Evolutionary conservation across 768 basidiomycete species (phyloP).

Genomic region (Russula dissimulans): DNA sequence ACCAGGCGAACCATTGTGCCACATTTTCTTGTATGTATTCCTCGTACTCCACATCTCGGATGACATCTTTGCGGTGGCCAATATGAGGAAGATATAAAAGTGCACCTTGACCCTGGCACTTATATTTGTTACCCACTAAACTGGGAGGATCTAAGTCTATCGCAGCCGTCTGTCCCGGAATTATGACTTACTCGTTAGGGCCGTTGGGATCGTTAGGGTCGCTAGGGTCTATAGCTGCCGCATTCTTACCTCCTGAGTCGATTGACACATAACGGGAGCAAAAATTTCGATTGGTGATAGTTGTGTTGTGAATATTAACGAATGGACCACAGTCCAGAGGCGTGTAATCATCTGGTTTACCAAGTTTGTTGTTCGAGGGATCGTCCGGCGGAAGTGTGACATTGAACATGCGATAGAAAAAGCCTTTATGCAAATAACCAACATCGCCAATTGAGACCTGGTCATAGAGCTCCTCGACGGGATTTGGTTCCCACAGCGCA

Average conservation of each 20-base stretch:
- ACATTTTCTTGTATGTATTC: background rate
- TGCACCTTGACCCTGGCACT: background rate
- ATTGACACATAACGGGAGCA: too few relatives aligned
- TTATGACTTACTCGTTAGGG: background rate
- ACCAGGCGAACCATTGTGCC: background rate
- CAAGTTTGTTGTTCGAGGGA: background rate
- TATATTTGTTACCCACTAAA: background rate
- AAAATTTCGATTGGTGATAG: background rate
- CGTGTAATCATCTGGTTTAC: background rate
- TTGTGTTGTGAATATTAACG: background rate
- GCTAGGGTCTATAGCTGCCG: background rate
- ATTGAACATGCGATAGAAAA: conserved; percentile 8
- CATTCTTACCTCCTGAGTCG: background rate
- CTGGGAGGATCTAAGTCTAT: background rate
- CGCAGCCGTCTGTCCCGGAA: background rate
- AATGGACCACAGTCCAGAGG: background rate
- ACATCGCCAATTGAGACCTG: conserved; percentile 17
- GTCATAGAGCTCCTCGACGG: conserved; percentile 1
- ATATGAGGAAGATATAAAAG: background rate
- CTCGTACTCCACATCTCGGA: background rate
- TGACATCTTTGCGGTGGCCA: background rate
- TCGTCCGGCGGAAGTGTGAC: background rate
- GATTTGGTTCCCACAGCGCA: conserved; percentile 17
- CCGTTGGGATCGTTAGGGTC: background rate
- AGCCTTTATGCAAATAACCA: conserved; percentile 9